Conservation (phyloP, 148 eudicot species). For the Euryodendron excelsum region DNA sequence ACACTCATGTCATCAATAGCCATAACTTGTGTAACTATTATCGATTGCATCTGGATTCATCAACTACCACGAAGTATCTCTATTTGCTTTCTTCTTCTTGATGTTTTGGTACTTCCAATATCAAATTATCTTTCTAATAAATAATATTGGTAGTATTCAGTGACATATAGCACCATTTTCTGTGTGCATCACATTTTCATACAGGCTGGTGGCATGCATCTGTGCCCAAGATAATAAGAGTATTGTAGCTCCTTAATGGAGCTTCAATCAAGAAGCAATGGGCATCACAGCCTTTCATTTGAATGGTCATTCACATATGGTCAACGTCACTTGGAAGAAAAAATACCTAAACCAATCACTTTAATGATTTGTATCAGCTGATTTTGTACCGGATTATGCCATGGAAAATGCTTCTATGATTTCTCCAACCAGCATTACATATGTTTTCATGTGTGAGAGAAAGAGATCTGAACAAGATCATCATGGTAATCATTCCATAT, state of each 20-base stretch:
- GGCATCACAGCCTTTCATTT: too few relatives aligned
- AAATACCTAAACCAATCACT: neutral
- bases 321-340: too few relatives aligned
- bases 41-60: neutral
- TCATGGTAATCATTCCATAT: neutral
- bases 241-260: neutral
- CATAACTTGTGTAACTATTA: neutral
- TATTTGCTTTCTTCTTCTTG: neutral
- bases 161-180: neutral
- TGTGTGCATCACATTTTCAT: neutral
- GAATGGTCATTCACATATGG: too few relatives aligned
- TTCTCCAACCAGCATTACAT: neutral
- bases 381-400: neutral
- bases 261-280: neutral
- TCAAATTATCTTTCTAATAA: neutral
- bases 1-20: neutral
- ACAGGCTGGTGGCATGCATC: too few relatives aligned
- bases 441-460: neutral
- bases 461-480: neutral
- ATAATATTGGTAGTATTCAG: neutral
- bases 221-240: too few relatives aligned
- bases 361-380: neutral
- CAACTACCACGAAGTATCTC: neutral
- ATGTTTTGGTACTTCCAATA: neutral
- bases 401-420: neutral